A percentile compares a stretch with the other conserved stretches of the same genome.
Conservation (phyloP, 1,284 basidiomycete genomes). For the Phenoliferia sp. region DNA sequence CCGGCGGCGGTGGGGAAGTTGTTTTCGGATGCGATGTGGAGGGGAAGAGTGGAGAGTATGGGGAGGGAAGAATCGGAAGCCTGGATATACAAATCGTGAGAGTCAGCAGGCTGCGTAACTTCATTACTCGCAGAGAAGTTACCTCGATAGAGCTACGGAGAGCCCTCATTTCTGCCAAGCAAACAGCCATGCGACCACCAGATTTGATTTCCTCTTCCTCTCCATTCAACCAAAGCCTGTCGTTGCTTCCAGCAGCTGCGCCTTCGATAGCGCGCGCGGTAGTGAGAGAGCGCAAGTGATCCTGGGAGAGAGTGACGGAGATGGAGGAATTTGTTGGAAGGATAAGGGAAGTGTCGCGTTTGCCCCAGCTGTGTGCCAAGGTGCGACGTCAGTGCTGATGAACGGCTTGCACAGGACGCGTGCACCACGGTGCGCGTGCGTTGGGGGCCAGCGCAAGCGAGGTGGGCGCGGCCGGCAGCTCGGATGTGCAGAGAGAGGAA, state of each 20-base stretch:
- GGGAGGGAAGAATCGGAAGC: constrained; percentile 48
- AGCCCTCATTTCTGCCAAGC: constrained; percentile 80
- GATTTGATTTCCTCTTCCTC: constrained; percentile 24
- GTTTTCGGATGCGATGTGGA: constrained; percentile 92
- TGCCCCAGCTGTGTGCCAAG: constrained; percentile 65
- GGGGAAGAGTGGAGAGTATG: constrained; percentile 64
- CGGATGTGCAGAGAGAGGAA: too few species aligned
- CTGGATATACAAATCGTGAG: background rate
- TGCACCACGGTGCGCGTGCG: background rate
- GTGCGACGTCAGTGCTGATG: constrained; percentile 5
- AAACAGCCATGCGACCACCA: constrained; percentile 56
- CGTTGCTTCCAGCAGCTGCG: constrained; percentile 58
- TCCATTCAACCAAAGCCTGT: constrained; percentile 74
- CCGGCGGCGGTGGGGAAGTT: constrained; percentile 99
- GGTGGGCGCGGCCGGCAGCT: too few species aligned
- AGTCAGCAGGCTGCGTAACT: too few species aligned
- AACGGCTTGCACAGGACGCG: background rate
- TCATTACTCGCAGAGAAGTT: constrained; percentile 1
- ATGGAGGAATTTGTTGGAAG: constrained; percentile 97
- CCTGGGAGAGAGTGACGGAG: constrained; percentile 93
- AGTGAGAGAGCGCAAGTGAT: constrained; percentile 90
- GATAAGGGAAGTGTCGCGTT: constrained; percentile 90
- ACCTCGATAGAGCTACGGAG: constrained; percentile 72
- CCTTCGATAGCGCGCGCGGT: constrained; percentile 77
- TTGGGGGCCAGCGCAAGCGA: too few species aligned